Conservation (phyloP, 2,329 filamentous ascomycete genomes). For the Chaetomium strumarium region DNA sequence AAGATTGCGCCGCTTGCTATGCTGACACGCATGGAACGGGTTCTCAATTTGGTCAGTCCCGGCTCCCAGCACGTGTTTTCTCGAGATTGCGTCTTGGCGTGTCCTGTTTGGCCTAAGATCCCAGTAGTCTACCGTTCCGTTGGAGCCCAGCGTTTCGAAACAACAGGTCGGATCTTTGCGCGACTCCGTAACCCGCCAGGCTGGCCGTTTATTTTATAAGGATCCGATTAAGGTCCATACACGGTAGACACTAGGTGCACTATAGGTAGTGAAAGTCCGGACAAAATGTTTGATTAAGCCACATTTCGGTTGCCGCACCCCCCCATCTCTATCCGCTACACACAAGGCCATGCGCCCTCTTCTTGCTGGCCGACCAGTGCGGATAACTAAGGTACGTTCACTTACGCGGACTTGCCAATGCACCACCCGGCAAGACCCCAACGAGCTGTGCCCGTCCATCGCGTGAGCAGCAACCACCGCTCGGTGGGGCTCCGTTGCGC, state of each 20-base stretch:
- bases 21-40: too few relatives aligned
- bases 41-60: too few relatives aligned
- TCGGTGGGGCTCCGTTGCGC: not conserved
- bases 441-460: not conserved
- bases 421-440: not conserved
- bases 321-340: not conserved
- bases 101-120: too few relatives aligned
- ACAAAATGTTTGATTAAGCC: conserved; percentile 1
- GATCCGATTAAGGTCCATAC: too few relatives aligned
- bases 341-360: too few relatives aligned
- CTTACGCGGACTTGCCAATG: not conserved
- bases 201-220: too few relatives aligned
- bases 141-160: conserved; percentile 9
- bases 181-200: too few relatives aligned
- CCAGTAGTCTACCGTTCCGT: not conserved
- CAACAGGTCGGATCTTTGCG: not conserved
- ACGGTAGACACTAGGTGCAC: too few relatives aligned
- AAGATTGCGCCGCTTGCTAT: not conserved
- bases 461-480: not conserved
- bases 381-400: conserved; percentile 1
- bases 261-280: too few relatives aligned
- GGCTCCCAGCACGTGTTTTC: too few relatives aligned
- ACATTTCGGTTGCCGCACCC: conserved; percentile 2
- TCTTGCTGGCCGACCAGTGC: not conserved
- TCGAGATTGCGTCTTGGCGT: too few relatives aligned